Conservation (phyloP, 2,329 filamentous ascomycete genomes). For the Alternaria sp. region DNA sequence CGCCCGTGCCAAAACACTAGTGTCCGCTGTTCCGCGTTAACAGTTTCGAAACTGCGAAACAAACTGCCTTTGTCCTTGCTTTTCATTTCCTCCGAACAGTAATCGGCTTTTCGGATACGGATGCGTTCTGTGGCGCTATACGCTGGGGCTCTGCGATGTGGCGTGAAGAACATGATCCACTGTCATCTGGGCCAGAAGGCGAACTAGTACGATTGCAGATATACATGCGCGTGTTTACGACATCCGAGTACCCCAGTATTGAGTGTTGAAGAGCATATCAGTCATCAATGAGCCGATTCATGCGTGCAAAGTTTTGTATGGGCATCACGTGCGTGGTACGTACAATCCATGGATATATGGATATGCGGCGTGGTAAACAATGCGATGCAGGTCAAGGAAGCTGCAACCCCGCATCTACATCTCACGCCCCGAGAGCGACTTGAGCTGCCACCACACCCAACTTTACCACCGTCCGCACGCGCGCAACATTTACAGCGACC, state of each 20-base stretch:
- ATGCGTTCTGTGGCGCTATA: not conserved
- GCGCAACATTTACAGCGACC: not conserved
- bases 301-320: not conserved
- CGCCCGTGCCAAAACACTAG: slow-evolving; percentile 17
- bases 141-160: not conserved
- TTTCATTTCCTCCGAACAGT: not conserved
- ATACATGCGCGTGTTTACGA: not conserved
- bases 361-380: not conserved
- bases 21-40: slow-evolving; percentile 11
- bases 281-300: too few species aligned
- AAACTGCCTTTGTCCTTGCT: not conserved
- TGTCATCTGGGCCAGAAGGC: not conserved
- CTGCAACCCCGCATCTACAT: not conserved
- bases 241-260: not conserved
- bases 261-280: not conserved
- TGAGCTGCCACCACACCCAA: not conserved
- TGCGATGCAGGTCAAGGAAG: not conserved
- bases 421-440: too few species aligned
- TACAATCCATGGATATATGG: too few species aligned
- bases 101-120: not conserved
- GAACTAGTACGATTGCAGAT: not conserved
- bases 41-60: slow-evolving; percentile 24
- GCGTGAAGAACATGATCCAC: not conserved
- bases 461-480: not conserved
- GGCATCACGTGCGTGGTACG: not conserved